These are phyloP conservation scores for Geotrichum bryndzae DNA, from an alignment of 1,139 yeast species.

Conservation along the genomic window DNA sequence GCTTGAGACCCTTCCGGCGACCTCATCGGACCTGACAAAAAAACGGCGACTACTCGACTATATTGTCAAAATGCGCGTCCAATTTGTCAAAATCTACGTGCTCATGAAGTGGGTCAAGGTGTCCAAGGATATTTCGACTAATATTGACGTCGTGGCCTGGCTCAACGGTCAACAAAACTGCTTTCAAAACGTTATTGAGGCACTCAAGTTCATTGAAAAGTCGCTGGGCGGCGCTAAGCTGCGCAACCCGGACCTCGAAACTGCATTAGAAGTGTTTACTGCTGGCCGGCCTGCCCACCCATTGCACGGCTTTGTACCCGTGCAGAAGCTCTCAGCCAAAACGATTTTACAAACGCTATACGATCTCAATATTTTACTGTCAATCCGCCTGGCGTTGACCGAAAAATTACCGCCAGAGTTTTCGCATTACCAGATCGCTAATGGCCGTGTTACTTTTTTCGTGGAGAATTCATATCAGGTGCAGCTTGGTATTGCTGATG, in stretches of 20 bases:
- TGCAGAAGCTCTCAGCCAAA: slow-evolving; percentile 48
- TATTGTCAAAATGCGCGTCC: slow-evolving; percentile 67
- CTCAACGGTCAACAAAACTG: slow-evolving; percentile 73
- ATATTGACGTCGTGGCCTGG: slow-evolving; percentile 86
- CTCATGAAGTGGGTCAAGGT: slow-evolving; percentile 80
- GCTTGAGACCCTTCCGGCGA: slow-evolving; percentile 53
- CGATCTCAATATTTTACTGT: slow-evolving; percentile 66
- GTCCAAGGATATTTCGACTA: slow-evolving; percentile 59
- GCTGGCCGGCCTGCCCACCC: slow-evolving; percentile 74
- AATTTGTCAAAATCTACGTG: slow-evolving; percentile 76
- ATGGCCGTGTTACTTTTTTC: slow-evolving; percentile 70
- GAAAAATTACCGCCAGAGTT: slow-evolving; percentile 57
- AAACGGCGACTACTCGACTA: slow-evolving; percentile 64
- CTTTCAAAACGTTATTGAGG: slow-evolving; percentile 58
- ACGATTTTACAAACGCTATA: slow-evolving; percentile 57
- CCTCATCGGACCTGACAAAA: slow-evolving; percentile 53
- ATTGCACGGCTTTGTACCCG: slow-evolving; percentile 53
- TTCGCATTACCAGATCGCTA: slow-evolving; percentile 54
- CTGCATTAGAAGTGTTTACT: slow-evolving; percentile 78
- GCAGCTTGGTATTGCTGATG: slow-evolving; percentile 65
- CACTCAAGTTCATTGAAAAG: slow-evolving; percentile 52
- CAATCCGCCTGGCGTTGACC: slow-evolving; percentile 68
- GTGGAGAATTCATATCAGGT: slow-evolving; percentile 64
- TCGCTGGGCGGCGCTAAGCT: slow-evolving; percentile 76
- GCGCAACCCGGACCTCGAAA: slow-evolving; percentile 81